These are phyloP conservation scores for Herpetomonas tarakana DNA, from an alignment of 208 protist genomes.

Conservation along the genomic window DNA sequence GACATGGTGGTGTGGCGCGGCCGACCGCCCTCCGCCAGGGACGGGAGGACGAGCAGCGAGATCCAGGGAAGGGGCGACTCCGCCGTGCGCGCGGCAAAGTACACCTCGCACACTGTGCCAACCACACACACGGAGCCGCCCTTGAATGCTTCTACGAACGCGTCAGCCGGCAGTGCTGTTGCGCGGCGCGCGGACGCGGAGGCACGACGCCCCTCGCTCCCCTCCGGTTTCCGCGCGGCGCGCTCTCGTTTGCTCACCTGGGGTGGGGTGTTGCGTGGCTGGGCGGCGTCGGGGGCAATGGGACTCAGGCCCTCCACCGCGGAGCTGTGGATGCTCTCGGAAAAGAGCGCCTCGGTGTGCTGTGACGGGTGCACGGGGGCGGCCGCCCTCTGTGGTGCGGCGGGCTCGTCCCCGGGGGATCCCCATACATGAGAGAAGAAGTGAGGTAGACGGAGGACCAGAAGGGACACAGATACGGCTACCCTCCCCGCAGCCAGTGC, in stretches of 20 bases:
- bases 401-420: neutral
- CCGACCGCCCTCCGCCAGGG: neutral
- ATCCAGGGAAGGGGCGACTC: conserved; percentile 25
- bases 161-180: conserved; percentile 13
- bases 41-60: conserved; percentile 16
- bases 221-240: neutral
- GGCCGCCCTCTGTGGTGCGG: too few relatives aligned
- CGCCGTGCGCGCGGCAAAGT: conserved; percentile 21
- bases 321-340: neutral
- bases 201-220: neutral
- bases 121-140: conserved; percentile 13
- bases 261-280: neutral
- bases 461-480: conserved; percentile 1
- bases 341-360: too few relatives aligned
- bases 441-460: conserved; percentile 12
- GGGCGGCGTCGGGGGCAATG: neutral
- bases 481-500: conserved; percentile 9
- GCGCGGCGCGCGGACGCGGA: neutral
- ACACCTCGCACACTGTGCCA: conserved; percentile 38
- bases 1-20: neutral
- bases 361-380: too few relatives aligned
- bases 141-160: conserved; percentile 12
- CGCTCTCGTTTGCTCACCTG: neutral
- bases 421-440: conserved; percentile 11
- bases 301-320: neutral